Evolutionary conservation across 1,284 basidiomycete species (phyloP).

Genomic region (Naganishia liquefaciens): DNA sequence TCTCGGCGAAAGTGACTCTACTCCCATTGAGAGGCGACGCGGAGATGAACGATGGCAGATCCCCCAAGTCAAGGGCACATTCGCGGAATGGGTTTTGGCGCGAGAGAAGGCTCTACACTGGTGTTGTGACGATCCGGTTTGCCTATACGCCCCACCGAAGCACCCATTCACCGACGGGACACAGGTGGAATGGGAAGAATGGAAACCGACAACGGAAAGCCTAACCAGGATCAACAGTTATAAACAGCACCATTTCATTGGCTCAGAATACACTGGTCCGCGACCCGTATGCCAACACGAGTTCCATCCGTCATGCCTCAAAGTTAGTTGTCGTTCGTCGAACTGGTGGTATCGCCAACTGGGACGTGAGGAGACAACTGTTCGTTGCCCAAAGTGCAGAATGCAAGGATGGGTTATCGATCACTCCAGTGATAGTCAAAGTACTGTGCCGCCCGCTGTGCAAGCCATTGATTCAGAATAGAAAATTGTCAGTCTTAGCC

Average conservation of each 20-base stretch:
- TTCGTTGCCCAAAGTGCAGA: conserved; percentile 27
- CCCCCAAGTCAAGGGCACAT: conserved; percentile 25
- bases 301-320: conserved; percentile 26
- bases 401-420: conserved; percentile 27
- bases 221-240: conserved; percentile 25
- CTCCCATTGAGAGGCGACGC: conserved; percentile 13
- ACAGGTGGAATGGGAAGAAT: conserved; percentile 21
- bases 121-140: conserved; percentile 32
- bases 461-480: too few species aligned
- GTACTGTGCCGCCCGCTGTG: neutral
- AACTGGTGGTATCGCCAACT: conserved; percentile 26
- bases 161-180: conserved; percentile 17
- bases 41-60: conserved; percentile 24
- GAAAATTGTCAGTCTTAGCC: too few species aligned
- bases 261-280: conserved; percentile 1
- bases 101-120: conserved; percentile 31
- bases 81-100: conserved; percentile 22
- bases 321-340: conserved; percentile 21
- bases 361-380: conserved; percentile 18
- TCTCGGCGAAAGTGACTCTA: neutral
- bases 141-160: conserved; percentile 30
- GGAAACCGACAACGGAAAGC: conserved; percentile 30
- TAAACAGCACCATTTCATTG: conserved; percentile 18
- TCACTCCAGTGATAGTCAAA: neutral
- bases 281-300: conserved; percentile 20